phyloP scores from a whole-genome alignment of 805 yeast species.

The Diddensiella transvaalensis region DNA sequence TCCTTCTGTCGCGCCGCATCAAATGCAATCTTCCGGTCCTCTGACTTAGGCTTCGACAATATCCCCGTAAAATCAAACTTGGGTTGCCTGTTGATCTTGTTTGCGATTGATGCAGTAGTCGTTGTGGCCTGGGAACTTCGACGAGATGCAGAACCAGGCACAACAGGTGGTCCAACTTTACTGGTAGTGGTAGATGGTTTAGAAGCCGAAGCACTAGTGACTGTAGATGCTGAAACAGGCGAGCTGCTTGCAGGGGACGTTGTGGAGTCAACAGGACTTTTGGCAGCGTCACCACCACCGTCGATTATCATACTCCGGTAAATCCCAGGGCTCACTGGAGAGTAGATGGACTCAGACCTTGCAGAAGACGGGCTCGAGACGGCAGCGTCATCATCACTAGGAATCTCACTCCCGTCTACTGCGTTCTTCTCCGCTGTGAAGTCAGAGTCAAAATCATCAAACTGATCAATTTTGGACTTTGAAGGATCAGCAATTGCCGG shows the following conservation, averaged over 20 bases:
- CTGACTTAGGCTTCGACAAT: conserved; percentile 26
- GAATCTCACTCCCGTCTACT: neutral
- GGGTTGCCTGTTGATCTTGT: conserved; percentile 31
- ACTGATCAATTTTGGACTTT: conserved; percentile 3
- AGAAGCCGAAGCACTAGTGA: neutral
- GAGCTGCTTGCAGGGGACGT: neutral
- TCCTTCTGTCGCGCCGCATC: conserved; percentile 30
- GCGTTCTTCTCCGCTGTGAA: conserved; percentile 5
- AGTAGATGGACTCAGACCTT: neutral
- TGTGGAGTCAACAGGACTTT: neutral
- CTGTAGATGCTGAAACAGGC: neutral
- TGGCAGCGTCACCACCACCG: neutral
- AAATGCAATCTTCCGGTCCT: conserved; percentile 29
- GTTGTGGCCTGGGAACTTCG: neutral
- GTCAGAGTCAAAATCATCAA: conserved; percentile 15
- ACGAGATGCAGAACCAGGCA: conserved; percentile 1
- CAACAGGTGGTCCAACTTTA: conserved; percentile 3
- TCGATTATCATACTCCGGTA: neutral
- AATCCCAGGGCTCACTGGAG: neutral
- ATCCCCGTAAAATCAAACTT: conserved; percentile 33
- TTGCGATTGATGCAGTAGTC: conserved; percentile 7
- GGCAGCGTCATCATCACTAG: conserved; percentile 1
- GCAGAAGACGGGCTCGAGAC: conserved; percentile 3
- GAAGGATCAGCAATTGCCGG: neutral
- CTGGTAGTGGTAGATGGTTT: neutral